Conservation (phyloP, 2,329 filamentous ascomycete species). For the Ophiostoma sp. region DNA sequence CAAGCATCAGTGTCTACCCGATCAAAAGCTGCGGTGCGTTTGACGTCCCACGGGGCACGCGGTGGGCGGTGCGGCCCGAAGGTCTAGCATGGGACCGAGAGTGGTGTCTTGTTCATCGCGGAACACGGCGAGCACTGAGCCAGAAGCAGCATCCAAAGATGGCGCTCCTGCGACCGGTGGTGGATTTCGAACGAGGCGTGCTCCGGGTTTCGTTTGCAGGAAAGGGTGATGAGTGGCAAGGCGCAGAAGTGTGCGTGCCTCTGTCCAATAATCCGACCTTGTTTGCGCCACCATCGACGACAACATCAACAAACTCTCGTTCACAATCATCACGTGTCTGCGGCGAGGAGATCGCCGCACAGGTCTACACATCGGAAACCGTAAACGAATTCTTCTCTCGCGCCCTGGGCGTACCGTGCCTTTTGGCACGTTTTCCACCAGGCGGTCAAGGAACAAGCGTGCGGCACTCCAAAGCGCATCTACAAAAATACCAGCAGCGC, state of each 20-base stretch:
- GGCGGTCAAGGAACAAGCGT: constrained; percentile 59
- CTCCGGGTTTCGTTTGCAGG: constrained; percentile 61
- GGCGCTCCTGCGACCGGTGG: constrained; percentile 73
- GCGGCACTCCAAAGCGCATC: constrained; percentile 70
- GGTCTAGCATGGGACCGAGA: constrained; percentile 93
- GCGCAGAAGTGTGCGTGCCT: constrained; percentile 54
- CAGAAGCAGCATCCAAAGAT: constrained; percentile 88
- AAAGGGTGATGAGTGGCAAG: constrained; percentile 29
- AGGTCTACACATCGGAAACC: constrained; percentile 64
- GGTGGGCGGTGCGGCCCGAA: constrained; percentile 78
- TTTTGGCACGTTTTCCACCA: constrained; percentile 79
- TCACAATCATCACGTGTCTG: constrained; percentile 69
- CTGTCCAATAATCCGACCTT: constrained; percentile 67
- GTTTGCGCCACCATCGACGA: constrained; percentile 40
- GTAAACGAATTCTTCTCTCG: constrained; percentile 77
- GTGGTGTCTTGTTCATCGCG: constrained; percentile 90
- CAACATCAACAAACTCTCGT: constrained; percentile 33
- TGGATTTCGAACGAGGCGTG: constrained; percentile 69
- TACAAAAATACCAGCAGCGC: constrained; percentile 60
- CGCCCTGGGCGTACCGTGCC: constrained; percentile 75
- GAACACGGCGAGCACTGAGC: constrained; percentile 78
- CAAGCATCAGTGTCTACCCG: constrained; percentile 72
- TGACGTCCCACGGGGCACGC: constrained; percentile 58
- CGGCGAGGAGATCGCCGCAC: constrained; percentile 72
- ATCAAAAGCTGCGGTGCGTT: constrained; percentile 93